These are phyloP conservation scores for Erysimum cheiri DNA, from an alignment of 441 rosid genomes.

Conservation along the genomic window DNA sequence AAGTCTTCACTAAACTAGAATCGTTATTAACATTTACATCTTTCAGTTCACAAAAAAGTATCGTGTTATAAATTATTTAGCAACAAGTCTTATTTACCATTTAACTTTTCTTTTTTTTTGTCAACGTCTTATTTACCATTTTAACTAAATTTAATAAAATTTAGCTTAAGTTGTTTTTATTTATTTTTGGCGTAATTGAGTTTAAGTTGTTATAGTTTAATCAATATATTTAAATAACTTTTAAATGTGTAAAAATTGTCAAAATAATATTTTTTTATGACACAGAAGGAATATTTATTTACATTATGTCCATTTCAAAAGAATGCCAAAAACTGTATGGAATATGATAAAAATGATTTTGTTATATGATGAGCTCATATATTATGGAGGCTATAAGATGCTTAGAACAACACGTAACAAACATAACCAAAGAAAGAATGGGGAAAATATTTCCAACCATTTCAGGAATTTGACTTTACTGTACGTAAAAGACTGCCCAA, in stretches of 20 bases:
- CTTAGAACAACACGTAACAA: slow-evolving; percentile 39
- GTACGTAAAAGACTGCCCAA: slow-evolving; percentile 11
- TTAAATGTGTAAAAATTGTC: not conserved
- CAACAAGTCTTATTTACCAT: not conserved
- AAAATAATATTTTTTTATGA: not conserved
- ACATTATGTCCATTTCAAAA: not conserved
- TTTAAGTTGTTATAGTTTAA: not conserved
- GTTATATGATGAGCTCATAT: slow-evolving; percentile 36
- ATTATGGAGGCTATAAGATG: slow-evolving; percentile 22
- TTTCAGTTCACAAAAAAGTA: not conserved
- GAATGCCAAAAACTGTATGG: not conserved
- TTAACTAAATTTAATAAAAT: not conserved
- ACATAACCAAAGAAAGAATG: slow-evolving; percentile 34
- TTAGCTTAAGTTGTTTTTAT: not conserved
- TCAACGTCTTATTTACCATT: not conserved
- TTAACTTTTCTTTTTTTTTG: not conserved
- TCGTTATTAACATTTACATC: not conserved
- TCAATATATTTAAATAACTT: not conserved
- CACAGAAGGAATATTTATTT: not conserved
- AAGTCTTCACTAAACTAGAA: not conserved
- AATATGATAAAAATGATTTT: slow-evolving; percentile 30
- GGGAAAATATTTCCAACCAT: slow-evolving; percentile 1
- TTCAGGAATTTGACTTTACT: slow-evolving; percentile 29
- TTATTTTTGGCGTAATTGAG: not conserved
- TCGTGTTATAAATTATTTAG: not conserved